Base-by-base conservation (phyloP, 2,329 filamentous ascomycete genomes). In the Curvularia spicifera region DNA sequence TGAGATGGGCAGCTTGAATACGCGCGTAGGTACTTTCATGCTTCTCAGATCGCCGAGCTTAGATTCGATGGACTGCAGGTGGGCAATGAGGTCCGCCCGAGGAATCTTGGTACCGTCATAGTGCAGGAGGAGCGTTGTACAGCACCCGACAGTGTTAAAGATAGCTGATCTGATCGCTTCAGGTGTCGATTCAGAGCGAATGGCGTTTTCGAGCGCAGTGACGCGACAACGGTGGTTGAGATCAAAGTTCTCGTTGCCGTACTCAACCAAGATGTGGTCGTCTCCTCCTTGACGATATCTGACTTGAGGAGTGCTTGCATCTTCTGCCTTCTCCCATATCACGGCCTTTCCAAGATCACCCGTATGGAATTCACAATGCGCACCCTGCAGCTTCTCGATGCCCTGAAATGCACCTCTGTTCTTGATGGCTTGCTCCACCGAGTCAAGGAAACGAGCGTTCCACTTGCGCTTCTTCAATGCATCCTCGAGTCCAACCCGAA, bases 261-360 rank as follows among this genome's bases (percentile, higher is more conserved):
- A 87, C 59, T 87, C 85, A 12, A 87, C 77, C 8, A 88, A 74
- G 2, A 87, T 63, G 58, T 84, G 83, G 53, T 85, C 83, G 29
- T 76, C 73, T 12, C 73, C 73, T 33, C 71, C 73, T 64, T 71
- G 68, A 5, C 69, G 66, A 54, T 72, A 73, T 22, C 64, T 63
- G 22, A 74, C 72, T 26, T 55, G 56, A 20, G 73, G 73, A 6
- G 59, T 64, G 18, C 66, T 42, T 2, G 51, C 54, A 28, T 66
- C 59, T 2, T 56, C 65, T 9, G 63, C 63, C 50, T 67, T 71
- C 43, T 73, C 66, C 71, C 71, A 74, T 2, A 76, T 51, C 3
- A 75, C 40, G 0, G 71, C 70, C 10, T 69, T 73, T 1, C 71
- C 72, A 18, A 72, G 67, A 8, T 70, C 61, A 18, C 60, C 56